Evolutionary conservation across 129 eudicot species (phyloP), one percentile per base, ranked within the genome.

Genomic region (Flaveria trinervia): DNA sequence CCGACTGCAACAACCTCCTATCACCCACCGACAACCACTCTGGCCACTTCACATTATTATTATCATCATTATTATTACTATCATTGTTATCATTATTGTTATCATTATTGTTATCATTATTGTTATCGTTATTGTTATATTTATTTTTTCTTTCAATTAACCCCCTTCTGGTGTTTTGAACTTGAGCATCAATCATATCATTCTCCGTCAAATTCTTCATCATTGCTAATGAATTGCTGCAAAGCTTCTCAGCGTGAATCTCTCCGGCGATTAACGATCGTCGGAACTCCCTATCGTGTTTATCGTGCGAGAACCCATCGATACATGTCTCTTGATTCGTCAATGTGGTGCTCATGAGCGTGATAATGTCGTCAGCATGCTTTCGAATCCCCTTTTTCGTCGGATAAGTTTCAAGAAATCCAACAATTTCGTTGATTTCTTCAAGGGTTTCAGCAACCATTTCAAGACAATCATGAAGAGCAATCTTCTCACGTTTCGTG

Each of bases 181-280:
- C 39, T 61, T 28, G 3, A 28, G 79, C 87, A 61, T 81, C 75
- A 3, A 43, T 84, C 65, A 90, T 74, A 72, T 88, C 98, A 2
- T 85, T 71, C 7, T 84, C 81, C 3, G 97, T 93, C 88, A 93
- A 60, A 81, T 93, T 93, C 59, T 82, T 83, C 2, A 90, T 81
- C 98, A 90, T 88, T 9, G 98, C 98, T 65, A 90, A 65, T 0
- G 82, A 83, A 51, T 90, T 93, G 44, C 98, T 93, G 61, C 98
- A 93, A 78, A 90, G 33, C 62, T 87, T 86, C 81, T 73, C 98
- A 0, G 86, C 88, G 9, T 88, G 87, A 2, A 68, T 66, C 74
- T 88, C 88, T 16, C 87, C 93, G 14, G 50, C 64, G 30, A 83
- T 28, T 7, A 90, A 66, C 20, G 46, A 81, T 14, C 86, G 52